Percentiles rank a stretch among this genome's conserved stretches.
phyloP scores from a whole-genome alignment of 495 filamentous ascomycete genomes.

The Melanomma pulvis-pyrius region DNA sequence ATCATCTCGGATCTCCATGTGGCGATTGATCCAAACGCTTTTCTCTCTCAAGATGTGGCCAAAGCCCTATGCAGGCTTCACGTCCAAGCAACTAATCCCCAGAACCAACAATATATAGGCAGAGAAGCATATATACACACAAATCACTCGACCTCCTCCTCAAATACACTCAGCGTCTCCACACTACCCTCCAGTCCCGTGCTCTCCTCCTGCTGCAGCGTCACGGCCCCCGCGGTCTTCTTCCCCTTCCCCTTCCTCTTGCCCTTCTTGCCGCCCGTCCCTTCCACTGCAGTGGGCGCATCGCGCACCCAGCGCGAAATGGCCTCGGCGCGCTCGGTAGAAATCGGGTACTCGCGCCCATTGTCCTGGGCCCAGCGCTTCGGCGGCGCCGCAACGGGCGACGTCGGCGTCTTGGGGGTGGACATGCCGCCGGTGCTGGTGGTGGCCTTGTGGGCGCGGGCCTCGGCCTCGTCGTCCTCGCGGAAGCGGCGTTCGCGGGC shows the following conservation, averaged over 20 bases:
- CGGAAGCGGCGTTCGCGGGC: slow-evolving; percentile 60
- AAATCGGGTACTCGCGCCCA: slow-evolving; percentile 68
- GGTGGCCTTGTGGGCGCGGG: not conserved
- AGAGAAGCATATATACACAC: not conserved
- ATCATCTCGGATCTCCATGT: too few species aligned
- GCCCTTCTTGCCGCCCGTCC: slow-evolving; percentile 41
- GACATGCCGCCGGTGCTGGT: not conserved
- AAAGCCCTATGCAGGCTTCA: too few species aligned
- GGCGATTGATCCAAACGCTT: too few species aligned
- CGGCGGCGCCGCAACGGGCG: slow-evolving; percentile 35
- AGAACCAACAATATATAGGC: not conserved
- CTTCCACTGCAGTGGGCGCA: slow-evolving; percentile 51
- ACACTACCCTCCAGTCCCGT: slow-evolving; percentile 35
- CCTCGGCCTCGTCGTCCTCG: slow-evolving; percentile 50
- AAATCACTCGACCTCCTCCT: slow-evolving; percentile 25
- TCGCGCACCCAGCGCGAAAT: slow-evolving; percentile 71
- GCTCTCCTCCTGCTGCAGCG: slow-evolving; percentile 21
- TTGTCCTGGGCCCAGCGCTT: slow-evolving; percentile 68
- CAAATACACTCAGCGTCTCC: slow-evolving; percentile 24
- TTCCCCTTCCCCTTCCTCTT: slow-evolving; percentile 31
- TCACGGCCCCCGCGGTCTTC: not conserved
- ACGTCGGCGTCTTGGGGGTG: slow-evolving; percentile 13
- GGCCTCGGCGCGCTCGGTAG: slow-evolving; percentile 67
- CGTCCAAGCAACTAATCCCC: too few species aligned
- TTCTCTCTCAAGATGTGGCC: too few species aligned